phyloP scores from a whole-genome alignment of 2,329 filamentous ascomycete genomes.

The Calonectria hawksworthii region DNA sequence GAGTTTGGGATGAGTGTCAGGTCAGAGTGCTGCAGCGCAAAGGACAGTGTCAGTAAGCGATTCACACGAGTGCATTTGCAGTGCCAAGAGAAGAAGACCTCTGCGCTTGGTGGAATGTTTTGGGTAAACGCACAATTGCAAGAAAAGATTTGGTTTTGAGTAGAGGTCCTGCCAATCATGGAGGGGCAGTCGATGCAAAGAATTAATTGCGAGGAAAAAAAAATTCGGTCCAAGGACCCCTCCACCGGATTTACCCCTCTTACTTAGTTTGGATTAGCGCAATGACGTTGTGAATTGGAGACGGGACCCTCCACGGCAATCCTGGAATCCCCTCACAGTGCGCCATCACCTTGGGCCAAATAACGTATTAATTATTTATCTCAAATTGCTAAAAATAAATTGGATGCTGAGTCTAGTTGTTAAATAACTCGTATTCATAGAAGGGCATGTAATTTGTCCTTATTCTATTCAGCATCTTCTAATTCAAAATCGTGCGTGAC shows the following conservation, averaged over 20 bases:
- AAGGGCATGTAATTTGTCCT: not conserved
- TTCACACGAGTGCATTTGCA: not conserved
- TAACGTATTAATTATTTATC: not conserved
- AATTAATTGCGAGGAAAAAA: constrained; percentile 37
- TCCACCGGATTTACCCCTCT: constrained; percentile 48
- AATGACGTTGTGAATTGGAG: not conserved
- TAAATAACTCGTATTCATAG: not conserved
- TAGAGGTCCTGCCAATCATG: constrained; percentile 27
- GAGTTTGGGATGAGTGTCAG: constrained; percentile 29
- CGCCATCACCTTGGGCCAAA: not conserved
- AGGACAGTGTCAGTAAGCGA: constrained; percentile 5
- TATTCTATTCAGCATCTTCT: not conserved
- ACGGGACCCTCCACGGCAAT: not conserved
- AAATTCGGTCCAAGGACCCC: constrained; percentile 41
- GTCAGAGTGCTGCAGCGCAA: constrained; percentile 21
- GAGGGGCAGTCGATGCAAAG: constrained; percentile 39
- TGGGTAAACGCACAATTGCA: constrained; percentile 37
- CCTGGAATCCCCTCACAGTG: not conserved
- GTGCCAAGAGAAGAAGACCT: constrained; percentile 14
- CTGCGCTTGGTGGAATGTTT: constrained; percentile 22
- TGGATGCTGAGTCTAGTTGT: not conserved
- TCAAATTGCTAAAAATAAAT: not conserved
- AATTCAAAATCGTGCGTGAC: not conserved
- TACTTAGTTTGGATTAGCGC: constrained; percentile 48
- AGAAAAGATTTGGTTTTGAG: constrained; percentile 30